Percentiles rank a stretch among this genome's conserved stretches.
These are phyloP conservation scores for Wallacemonas sp. DNA, from an alignment of 208 protist genomes.

Conservation along the genomic window DNA sequence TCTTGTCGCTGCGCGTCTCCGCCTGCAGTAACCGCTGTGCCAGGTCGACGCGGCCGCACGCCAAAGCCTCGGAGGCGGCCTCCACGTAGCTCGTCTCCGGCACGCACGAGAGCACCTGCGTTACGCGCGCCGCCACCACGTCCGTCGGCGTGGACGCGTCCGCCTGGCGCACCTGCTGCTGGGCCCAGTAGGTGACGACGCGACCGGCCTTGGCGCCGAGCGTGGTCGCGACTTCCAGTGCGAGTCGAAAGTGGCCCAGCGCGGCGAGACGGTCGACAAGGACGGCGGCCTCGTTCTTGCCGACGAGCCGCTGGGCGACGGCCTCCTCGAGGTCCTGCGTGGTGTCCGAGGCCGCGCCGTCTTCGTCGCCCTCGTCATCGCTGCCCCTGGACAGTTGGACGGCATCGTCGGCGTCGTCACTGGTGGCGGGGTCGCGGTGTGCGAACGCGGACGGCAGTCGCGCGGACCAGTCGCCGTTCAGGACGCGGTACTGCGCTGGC, in stretches of 20 bases:
- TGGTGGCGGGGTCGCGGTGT: neutral
- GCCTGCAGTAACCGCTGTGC: constrained; percentile 44
- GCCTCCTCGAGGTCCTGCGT: neutral
- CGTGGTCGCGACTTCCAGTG: constrained; percentile 34
- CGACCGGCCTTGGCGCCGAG: constrained; percentile 28
- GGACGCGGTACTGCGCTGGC: constrained; percentile 21
- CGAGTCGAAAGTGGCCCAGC: constrained; percentile 40
- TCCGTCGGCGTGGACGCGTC: neutral
- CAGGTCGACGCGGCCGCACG: constrained; percentile 23
- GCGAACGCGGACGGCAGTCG: neutral
- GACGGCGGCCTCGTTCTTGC: constrained; percentile 33
- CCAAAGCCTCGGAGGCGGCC: constrained; percentile 34
- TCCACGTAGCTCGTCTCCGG: constrained; percentile 40
- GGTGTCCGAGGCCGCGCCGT: too few species aligned
- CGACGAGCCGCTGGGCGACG: neutral
- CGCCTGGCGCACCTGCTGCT: constrained; percentile 16
- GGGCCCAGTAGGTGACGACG: constrained; percentile 36
- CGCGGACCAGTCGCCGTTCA: constrained; percentile 8
- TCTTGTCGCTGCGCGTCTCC: constrained; percentile 31
- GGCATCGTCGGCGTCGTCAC: too few species aligned
- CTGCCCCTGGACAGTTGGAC: neutral
- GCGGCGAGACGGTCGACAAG: constrained; percentile 44
- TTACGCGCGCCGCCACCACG: constrained; percentile 23
- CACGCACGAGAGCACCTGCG: constrained; percentile 24
- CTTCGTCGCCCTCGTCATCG: neutral